These are phyloP conservation scores for Aurantiochytrium sp. DNA, from an alignment of 108 stramenopile species.

Conservation along the genomic window DNA sequence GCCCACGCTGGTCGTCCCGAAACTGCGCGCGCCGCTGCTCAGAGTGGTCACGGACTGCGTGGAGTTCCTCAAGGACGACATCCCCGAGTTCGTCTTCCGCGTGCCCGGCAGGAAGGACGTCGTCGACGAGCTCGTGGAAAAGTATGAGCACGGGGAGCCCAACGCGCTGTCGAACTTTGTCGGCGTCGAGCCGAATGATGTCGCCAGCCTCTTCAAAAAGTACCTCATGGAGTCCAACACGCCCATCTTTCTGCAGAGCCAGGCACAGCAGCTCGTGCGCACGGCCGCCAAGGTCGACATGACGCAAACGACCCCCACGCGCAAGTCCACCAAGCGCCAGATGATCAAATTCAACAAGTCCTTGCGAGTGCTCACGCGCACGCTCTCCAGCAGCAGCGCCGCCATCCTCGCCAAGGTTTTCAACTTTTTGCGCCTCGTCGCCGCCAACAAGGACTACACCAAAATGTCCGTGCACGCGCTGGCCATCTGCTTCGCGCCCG, in stretches of 20 bases:
- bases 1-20: not conserved
- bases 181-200: not conserved
- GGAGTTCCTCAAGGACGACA: not conserved
- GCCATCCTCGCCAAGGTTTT: conserved; percentile 5
- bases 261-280: not conserved
- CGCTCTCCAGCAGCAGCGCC: not conserved
- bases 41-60: not conserved
- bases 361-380: not conserved
- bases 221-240: not conserved
- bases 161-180: not conserved
- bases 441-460: not conserved
- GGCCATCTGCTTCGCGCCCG: conserved; percentile 8
- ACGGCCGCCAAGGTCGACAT: not conserved
- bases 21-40: not conserved
- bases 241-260: not conserved
- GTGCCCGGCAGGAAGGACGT: conserved; percentile 22
- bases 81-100: not conserved
- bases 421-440: not conserved
- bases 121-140: conserved; percentile 1
- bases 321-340: not conserved
- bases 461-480: conserved; percentile 13
- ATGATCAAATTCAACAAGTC: not conserved
- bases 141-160: not conserved
- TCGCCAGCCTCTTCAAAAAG: not conserved
- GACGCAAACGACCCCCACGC: too few relatives aligned